A percentile compares a stretch with the other conserved stretches of the same genome.
Evolutionary conservation across 192 early-diverging fungal genomes (phyloP).

Genomic region (Umbelopsis isabellina): DNA sequence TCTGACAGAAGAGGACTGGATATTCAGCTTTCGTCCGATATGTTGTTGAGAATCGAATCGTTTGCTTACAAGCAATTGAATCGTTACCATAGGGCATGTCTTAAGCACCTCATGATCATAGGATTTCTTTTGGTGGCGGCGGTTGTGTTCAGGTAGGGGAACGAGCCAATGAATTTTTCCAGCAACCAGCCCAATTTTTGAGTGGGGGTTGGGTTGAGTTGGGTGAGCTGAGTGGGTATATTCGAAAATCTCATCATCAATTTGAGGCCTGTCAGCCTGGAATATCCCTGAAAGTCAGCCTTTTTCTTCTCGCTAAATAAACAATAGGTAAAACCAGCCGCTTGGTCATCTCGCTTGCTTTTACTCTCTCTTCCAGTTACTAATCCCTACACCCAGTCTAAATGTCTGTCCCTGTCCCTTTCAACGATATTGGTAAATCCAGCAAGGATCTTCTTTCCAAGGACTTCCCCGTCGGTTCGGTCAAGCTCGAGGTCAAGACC

Average conservation of each 20-base stretch:
- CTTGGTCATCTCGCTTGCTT: conserved; percentile 1
- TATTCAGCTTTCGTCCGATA: too few species aligned
- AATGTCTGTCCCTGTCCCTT: conserved; percentile 74
- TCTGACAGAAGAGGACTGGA: too few species aligned
- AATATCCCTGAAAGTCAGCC: neutral
- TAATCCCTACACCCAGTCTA: neutral
- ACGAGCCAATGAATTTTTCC: neutral
- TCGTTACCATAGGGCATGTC: too few species aligned
- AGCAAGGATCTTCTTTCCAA: conserved; percentile 95
- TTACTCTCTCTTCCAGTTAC: neutral
- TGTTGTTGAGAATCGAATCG: too few species aligned
- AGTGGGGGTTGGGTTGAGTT: too few species aligned
- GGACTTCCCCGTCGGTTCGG: conserved; percentile 92
- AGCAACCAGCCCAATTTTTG: conserved; percentile 6
- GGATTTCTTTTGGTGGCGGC: neutral
- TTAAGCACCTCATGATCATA: too few species aligned
- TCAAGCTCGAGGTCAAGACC: conserved; percentile 98
- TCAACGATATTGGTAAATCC: conserved; percentile 93
- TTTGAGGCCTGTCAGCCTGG: neutral
- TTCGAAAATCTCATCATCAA: neutral
- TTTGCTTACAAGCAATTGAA: too few species aligned
- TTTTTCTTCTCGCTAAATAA: too few species aligned
- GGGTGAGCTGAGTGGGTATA: neutral
- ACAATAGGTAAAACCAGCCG: neutral
- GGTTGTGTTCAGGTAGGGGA: neutral